Evolutionary conservation across 164 flowering plant genomes (phyloP).

Genomic region (Magnolia sinica): DNA sequence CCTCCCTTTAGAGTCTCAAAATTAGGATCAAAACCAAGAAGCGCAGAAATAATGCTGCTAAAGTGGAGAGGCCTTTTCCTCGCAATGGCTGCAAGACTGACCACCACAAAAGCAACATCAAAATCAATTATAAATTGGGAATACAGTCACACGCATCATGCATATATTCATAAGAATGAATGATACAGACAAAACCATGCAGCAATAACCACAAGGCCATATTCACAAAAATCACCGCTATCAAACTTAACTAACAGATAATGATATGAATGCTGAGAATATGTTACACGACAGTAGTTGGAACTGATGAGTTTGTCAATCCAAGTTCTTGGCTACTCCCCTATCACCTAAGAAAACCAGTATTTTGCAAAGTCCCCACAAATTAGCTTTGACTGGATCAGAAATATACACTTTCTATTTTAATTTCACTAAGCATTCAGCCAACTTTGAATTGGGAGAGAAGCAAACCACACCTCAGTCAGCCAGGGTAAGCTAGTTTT

Average conservation of each 20-base stretch:
- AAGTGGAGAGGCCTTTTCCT: conserved; percentile 76
- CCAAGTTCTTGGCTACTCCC: background rate
- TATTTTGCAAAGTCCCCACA: background rate
- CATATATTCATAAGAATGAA: background rate
- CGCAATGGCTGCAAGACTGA: conserved; percentile 89
- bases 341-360: background rate
- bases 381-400: background rate
- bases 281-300: background rate
- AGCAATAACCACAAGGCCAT: background rate
- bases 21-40: conserved; percentile 67
- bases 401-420: background rate
- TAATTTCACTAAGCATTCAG: background rate
- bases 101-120: background rate
- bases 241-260: background rate
- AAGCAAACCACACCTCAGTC: background rate
- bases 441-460: background rate
- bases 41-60: conserved; percentile 45
- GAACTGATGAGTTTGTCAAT: background rate
- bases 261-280: background rate
- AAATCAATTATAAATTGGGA: background rate
- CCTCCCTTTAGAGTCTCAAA: conserved; percentile 50
- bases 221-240: background rate
- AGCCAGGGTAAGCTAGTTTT: background rate
- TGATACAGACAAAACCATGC: background rate
- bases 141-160: background rate